These are phyloP conservation scores for Podospora pseudopauciseta DNA, from an alignment of 495 filamentous ascomycete genomes.

Conservation along the genomic window DNA sequence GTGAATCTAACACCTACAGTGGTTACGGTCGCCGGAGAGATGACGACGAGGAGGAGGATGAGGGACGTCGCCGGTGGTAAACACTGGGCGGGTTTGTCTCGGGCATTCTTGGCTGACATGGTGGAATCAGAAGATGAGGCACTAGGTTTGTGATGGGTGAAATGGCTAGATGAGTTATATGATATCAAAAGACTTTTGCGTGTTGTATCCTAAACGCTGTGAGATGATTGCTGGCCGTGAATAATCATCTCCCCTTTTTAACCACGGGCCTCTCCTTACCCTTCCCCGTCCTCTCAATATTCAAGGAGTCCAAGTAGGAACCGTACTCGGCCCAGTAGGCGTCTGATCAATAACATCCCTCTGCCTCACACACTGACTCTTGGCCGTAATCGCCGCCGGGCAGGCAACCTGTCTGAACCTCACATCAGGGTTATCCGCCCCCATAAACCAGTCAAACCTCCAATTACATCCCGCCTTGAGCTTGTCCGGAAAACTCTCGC, in stretches of 20 bases:
- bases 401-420: slow-evolving; percentile 45
- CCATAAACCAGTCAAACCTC: slow-evolving; percentile 65
- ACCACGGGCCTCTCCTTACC: no score
- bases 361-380: slow-evolving; percentile 39
- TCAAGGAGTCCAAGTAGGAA: slow-evolving; percentile 8
- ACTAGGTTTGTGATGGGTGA: neutral
- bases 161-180: no score
- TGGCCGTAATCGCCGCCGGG: slow-evolving; percentile 56
- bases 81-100: neutral
- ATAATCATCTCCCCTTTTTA: no score
- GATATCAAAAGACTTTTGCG: no score
- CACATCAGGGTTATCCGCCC: slow-evolving; percentile 56
- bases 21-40: slow-evolving; percentile 17
- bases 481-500: slow-evolving; percentile 52
- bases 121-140: neutral
- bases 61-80: slow-evolving; percentile 13
- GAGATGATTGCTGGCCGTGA: no score
- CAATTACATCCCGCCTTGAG: slow-evolving; percentile 64
- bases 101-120: neutral
- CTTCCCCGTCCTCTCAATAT: no score
- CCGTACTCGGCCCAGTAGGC: slow-evolving; percentile 18
- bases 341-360: slow-evolving; percentile 38
- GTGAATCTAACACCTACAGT: slow-evolving; percentile 1
- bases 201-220: no score
- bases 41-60: slow-evolving; percentile 8